A percentile compares a stretch with the other conserved stretches of the same genome.
Evolutionary conservation across 2,329 filamentous ascomycete genomes (phyloP).

Genomic region (Beauveria asiatica): DNA sequence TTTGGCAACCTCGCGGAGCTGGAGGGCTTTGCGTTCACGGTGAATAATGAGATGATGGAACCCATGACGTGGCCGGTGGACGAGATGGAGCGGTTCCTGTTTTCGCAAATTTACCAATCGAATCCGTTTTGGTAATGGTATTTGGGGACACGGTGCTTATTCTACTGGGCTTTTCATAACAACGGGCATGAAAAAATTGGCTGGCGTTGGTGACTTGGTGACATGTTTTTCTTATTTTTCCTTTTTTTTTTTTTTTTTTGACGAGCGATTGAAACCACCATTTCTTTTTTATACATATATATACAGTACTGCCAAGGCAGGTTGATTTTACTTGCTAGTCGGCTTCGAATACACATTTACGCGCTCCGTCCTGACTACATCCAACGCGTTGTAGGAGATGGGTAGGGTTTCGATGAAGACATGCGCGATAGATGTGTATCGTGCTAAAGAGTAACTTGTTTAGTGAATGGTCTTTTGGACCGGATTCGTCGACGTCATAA

Average conservation of each 20-base stretch:
- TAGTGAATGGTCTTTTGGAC: too few species aligned
- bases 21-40: background rate
- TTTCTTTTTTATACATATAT: background rate
- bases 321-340: background rate
- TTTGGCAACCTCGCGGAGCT: background rate
- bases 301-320: background rate
- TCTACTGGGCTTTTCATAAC: background rate
- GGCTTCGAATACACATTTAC: background rate
- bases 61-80: conserved; percentile 14
- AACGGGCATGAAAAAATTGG: background rate
- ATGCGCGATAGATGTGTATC: too few species aligned
- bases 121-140: conserved; percentile 53
- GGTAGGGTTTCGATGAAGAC: too few species aligned
- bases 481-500: too few species aligned
- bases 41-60: conserved; percentile 8
- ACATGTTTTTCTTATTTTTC: background rate
- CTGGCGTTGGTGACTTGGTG: background rate
- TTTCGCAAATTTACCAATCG: conserved; percentile 30
- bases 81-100: conserved; percentile 15
- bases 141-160: background rate
- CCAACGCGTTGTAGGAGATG: too few species aligned
- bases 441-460: too few species aligned
- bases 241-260: background rate
- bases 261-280: background rate
- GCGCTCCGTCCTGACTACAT: too few species aligned